Evolutionary conservation across 2,329 filamentous ascomycete species (phyloP).

Genomic region (Immersiporthe knoxdaviesiana): DNA sequence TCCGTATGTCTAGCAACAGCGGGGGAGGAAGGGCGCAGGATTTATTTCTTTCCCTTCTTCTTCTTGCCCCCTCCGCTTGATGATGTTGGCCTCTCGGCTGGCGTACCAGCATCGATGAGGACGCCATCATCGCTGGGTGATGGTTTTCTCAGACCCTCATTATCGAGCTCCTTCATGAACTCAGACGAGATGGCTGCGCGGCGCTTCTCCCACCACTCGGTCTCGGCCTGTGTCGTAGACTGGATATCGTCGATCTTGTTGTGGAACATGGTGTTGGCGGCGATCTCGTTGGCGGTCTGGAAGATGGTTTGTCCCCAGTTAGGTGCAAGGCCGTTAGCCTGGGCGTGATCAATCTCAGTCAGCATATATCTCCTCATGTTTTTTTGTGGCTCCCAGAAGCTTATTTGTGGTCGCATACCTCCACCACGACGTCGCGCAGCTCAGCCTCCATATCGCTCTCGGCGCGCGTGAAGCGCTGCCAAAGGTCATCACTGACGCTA

Average conservation of each 20-base stretch:
- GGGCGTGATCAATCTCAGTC: conserved; percentile 10
- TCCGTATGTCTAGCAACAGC: not conserved
- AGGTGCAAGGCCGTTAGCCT: conserved; percentile 89
- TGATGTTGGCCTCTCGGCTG: conserved; percentile 39
- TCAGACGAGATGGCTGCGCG: conserved; percentile 71
- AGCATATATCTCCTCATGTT: no score
- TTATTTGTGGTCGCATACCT: conserved; percentile 59
- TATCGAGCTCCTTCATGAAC: conserved; percentile 84
- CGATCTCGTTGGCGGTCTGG: conserved; percentile 96
- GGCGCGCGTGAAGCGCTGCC: conserved; percentile 87
- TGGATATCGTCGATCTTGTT: conserved; percentile 76
- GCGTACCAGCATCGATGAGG: conserved; percentile 66
- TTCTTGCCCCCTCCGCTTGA: conserved; percentile 50
- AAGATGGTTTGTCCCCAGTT: conserved; percentile 96
- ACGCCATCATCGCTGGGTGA: conserved; percentile 72
- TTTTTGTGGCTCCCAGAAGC: no score
- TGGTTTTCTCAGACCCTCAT: conserved; percentile 56
- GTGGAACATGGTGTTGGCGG: conserved; percentile 78
- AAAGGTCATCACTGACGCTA: conserved; percentile 93
- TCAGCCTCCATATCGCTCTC: conserved; percentile 99
- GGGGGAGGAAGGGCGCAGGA: not conserved
- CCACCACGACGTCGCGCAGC: conserved; percentile 87
- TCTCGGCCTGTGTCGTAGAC: conserved; percentile 71
- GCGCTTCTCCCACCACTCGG: conserved; percentile 91
- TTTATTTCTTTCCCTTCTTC: conserved; percentile 68